These are phyloP conservation scores for Camellia granthamiana DNA, from an alignment of 148 eudicot species.

Conservation along the genomic window DNA sequence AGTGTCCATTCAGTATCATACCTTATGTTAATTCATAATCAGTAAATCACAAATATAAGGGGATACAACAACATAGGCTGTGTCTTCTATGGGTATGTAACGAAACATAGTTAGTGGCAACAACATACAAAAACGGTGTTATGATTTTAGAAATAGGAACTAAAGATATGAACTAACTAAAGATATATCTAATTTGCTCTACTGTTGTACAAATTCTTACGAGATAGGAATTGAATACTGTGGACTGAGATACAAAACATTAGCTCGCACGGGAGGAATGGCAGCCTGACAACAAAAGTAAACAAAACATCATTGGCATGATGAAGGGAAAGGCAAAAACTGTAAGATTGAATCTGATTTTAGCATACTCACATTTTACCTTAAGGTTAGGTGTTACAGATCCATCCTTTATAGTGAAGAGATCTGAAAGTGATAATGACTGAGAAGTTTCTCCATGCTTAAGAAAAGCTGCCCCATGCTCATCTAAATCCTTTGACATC, in stretches of 20 bases:
- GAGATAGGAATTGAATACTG: conserved; percentile 65
- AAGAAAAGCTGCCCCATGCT: conserved; percentile 77
- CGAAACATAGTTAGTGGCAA: background rate
- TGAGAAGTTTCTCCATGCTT: conserved; percentile 90
- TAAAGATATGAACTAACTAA: too few species aligned
- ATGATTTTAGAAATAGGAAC: too few species aligned
- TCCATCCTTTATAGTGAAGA: conserved; percentile 63
- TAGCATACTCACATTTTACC: conserved; percentile 42
- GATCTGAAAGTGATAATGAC: conserved; percentile 78
- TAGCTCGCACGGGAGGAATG: conserved; percentile 93
- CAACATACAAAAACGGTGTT: background rate
- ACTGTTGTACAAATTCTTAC: conserved; percentile 38
- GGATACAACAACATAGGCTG: background rate
- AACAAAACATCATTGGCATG: background rate
- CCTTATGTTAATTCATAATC: background rate
- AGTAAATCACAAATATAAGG: background rate
- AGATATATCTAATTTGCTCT: too few species aligned
- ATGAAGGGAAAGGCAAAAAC: background rate
- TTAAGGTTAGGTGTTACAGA: conserved; percentile 62
- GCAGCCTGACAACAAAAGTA: conserved; percentile 58
- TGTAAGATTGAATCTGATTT: background rate
- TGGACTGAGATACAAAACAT: conserved; percentile 72
- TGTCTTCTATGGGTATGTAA: background rate
- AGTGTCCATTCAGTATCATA: background rate
- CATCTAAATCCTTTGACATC: conserved; percentile 80